These are phyloP conservation scores for Rhytidiadelphus loreus DNA, from an alignment of 225 moss, liverwort and hornwort genomes.

Conservation along the genomic window DNA sequence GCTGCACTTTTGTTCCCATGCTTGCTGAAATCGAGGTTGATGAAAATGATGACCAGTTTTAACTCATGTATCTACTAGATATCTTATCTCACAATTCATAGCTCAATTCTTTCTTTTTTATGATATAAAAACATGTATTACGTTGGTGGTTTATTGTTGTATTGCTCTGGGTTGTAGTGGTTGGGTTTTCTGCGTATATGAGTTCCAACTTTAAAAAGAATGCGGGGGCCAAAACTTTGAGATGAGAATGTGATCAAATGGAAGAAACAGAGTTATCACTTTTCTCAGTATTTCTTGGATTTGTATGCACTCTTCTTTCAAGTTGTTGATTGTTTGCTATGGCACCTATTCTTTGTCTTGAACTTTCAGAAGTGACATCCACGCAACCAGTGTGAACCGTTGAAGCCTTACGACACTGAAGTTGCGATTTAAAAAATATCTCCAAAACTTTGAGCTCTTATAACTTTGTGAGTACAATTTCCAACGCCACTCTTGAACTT, in stretches of 20 bases:
- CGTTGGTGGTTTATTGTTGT: not conserved
- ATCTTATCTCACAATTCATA: not conserved
- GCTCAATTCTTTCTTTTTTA: not conserved
- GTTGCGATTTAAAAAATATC: too few species aligned
- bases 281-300: not conserved
- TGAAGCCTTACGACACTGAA: not conserved
- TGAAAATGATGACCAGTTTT: constrained; percentile 10
- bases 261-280: not conserved
- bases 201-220: not conserved
- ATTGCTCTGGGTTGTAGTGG: not conserved
- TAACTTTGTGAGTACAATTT: not conserved
- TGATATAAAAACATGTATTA: not conserved
- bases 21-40: constrained; percentile 58
- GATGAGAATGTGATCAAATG: not conserved
- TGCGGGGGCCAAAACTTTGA: not conserved
- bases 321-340: not conserved
- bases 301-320: not conserved
- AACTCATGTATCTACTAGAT: not conserved
- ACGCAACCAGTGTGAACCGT: not conserved
- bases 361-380: not conserved
- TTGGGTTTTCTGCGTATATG: not conserved
- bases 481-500: not conserved
- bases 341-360: not conserved
- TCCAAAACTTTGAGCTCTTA: not conserved
- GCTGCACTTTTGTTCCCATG: constrained; percentile 78